These are phyloP conservation scores for Penicillium lividum DNA, from an alignment of 495 filamentous ascomycete species.

Conservation along the genomic window DNA sequence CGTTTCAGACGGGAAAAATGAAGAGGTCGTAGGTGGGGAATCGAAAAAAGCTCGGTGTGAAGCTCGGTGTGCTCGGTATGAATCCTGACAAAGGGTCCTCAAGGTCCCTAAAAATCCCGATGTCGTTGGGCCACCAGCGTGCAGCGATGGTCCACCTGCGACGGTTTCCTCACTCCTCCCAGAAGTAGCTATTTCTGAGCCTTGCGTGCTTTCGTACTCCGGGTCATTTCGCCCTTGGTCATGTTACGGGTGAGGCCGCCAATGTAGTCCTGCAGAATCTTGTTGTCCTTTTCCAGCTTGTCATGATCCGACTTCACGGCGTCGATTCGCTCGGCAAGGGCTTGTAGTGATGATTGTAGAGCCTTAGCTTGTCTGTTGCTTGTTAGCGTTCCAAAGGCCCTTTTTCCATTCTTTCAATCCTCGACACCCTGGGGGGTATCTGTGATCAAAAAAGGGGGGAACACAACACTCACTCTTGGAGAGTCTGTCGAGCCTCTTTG, in stretches of 20 bases:
- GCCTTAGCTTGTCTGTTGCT: conserved; percentile 73
- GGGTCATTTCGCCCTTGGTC: conserved; percentile 51
- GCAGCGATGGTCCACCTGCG: conserved; percentile 8
- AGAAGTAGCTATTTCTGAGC: conserved; percentile 39
- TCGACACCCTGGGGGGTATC: background rate
- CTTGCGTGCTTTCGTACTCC: conserved; percentile 47
- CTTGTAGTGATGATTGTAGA: conserved; percentile 83
- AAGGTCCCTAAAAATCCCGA: conserved; percentile 1
- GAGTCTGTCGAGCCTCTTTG: conserved; percentile 68
- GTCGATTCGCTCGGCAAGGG: conserved; percentile 88
- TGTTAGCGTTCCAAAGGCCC: background rate
- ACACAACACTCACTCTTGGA: conserved; percentile 58
- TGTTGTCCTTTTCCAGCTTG: conserved; percentile 92
- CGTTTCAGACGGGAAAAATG: conserved; percentile 1
- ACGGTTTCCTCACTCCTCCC: conserved; percentile 7
- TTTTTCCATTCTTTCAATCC: background rate
- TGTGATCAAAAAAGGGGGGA: background rate
- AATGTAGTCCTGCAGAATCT: conserved; percentile 86
- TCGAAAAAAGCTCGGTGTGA: conserved; percentile 9
- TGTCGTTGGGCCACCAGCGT: conserved; percentile 9
- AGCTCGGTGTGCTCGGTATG: background rate
- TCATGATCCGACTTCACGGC: conserved; percentile 92
- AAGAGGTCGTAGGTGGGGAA: conserved; percentile 1
- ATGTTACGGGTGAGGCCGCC: conserved; percentile 55
- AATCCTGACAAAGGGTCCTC: conserved; percentile 4